Conservation (phyloP, 305 asterid species). For the Rubia occidens region DNA sequence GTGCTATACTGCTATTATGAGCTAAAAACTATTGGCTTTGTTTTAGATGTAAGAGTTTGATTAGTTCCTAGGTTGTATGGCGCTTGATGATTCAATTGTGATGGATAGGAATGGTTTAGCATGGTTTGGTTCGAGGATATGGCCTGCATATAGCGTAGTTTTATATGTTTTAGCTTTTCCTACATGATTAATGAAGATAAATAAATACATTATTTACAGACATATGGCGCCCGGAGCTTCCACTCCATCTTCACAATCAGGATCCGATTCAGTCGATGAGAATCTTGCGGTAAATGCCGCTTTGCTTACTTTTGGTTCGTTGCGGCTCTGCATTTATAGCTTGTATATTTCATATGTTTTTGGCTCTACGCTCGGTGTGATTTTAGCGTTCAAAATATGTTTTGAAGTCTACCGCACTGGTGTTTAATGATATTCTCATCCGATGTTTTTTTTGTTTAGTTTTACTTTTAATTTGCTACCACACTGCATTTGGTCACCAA, state of each 20-base stretch:
- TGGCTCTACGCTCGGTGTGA: not conserved
- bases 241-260: conserved; percentile 39
- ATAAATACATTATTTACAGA: too few species aligned
- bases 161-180: not conserved
- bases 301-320: conserved; percentile 19
- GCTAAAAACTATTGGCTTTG: not conserved
- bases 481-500: too few species aligned
- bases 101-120: not conserved
- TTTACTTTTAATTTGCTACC: too few species aligned
- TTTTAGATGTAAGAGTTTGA: not conserved
- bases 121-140: not conserved
- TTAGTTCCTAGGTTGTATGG: not conserved
- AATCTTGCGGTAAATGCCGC: conserved; percentile 20
- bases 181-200: not conserved
- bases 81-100: not conserved
- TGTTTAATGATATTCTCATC: too few species aligned
- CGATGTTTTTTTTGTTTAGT: too few species aligned
- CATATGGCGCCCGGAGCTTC: conserved; percentile 42
- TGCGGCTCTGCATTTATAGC: conserved; percentile 23
- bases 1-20: not conserved
- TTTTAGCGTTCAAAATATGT: not conserved
- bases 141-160: not conserved
- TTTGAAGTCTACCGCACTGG: not conserved
- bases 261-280: conserved; percentile 30
- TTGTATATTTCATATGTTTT: not conserved